Conservation (phyloP, 768 basidiomycete genomes). For the Suillus paluster region DNA sequence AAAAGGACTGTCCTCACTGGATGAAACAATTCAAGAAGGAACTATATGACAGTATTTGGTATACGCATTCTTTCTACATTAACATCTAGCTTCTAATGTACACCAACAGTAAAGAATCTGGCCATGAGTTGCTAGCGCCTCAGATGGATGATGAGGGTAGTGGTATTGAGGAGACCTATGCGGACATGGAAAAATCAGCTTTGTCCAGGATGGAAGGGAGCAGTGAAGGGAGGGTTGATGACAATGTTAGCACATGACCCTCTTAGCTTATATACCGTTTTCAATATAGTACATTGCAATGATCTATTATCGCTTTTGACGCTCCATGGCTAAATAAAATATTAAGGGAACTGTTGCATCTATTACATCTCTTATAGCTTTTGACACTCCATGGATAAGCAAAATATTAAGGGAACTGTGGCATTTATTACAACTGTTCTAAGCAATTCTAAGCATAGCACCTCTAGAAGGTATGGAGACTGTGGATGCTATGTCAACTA, state of each 20-base stretch:
- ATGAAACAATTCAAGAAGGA: conserved; percentile 1
- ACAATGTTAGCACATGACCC: neutral
- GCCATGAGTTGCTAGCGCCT: neutral
- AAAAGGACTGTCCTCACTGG: neutral
- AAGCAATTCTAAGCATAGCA: neutral
- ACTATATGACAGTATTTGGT: conserved; percentile 1
- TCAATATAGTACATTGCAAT: neutral
- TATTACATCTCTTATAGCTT: too few relatives aligned
- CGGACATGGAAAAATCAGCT: neutral
- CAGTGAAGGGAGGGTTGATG: too few relatives aligned
- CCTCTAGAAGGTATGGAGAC: neutral
- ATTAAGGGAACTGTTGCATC: too few relatives aligned
- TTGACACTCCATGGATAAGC: too few relatives aligned
- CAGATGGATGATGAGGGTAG: neutral
- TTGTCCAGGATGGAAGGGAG: neutral
- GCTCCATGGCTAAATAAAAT: too few relatives aligned
- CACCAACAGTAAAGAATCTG: neutral
- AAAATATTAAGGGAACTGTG: too few relatives aligned
- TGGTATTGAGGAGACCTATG: neutral
- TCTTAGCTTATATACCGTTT: neutral
- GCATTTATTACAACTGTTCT: too few relatives aligned
- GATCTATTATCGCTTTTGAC: neutral
- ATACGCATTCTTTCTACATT: neutral
- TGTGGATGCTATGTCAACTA: neutral
- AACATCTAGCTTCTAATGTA: neutral